Evolutionary conservation across 306 rosid genomes (phyloP).

Genomic region (Cucurbita moschata): DNA sequence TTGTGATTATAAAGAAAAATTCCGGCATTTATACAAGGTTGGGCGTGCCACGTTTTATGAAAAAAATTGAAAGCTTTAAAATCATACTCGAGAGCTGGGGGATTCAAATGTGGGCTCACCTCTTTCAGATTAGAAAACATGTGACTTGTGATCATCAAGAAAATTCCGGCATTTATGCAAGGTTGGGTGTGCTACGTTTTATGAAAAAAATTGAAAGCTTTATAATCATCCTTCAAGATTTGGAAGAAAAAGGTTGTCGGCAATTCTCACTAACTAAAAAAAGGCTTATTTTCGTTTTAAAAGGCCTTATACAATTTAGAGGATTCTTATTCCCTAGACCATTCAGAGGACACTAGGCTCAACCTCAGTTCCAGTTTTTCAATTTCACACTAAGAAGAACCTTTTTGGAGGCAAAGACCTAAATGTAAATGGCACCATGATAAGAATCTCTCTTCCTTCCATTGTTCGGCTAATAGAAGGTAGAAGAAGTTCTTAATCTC

Average conservation of each 20-base stretch:
- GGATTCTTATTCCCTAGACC: background rate
- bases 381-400: background rate
- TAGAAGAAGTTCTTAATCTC: background rate
- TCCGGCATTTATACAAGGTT: background rate
- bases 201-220: too few species aligned
- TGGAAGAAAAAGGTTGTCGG: background rate
- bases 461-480: background rate
- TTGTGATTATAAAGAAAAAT: background rate
- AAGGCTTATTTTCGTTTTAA: background rate
- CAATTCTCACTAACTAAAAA: background rate
- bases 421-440: background rate
- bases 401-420: background rate
- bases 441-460: background rate
- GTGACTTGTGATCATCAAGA: too few species aligned
- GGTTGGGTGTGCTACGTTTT: too few species aligned
- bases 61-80: background rate
- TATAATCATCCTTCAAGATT: background rate
- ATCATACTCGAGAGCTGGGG: background rate
- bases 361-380: background rate
- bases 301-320: background rate
- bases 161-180: too few species aligned
- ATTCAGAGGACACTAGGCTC: background rate
- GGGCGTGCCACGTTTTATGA: background rate
- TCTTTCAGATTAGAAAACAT: too few species aligned
- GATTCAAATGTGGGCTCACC: too few species aligned